A percentile compares a stretch with the other conserved stretches of the same genome.
Evolutionary conservation across 768 basidiomycete genomes (phyloP).

Genomic region (Hemileccinum rubropunctum): DNA sequence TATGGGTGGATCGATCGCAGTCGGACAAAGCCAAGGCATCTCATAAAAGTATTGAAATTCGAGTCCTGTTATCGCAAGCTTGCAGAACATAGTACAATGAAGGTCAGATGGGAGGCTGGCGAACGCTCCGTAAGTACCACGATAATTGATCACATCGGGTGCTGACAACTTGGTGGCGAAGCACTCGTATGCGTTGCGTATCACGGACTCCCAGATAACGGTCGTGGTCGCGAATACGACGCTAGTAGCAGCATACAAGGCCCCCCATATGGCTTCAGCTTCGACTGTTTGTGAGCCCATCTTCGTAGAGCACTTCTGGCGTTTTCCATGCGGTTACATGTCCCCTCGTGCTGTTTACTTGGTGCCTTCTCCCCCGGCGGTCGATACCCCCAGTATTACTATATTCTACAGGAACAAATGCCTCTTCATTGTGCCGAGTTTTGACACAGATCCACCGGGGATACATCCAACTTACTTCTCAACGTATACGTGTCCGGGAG

Average conservation of each 20-base stretch:
- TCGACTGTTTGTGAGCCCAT: background rate
- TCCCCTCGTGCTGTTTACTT: constrained; percentile 7
- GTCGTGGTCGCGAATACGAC: constrained; percentile 2
- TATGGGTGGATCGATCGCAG: constrained; percentile 9
- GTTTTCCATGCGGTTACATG: constrained; percentile 8
- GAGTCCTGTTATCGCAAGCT: background rate
- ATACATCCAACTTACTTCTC: constrained; percentile 13
- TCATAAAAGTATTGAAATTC: constrained; percentile 1
- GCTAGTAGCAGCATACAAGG: constrained; percentile 5
- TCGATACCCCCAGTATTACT: constrained; percentile 6
- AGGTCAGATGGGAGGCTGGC: background rate
- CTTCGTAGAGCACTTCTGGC: constrained; percentile 3
- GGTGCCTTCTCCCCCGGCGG: constrained; percentile 9
- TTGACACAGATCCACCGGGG: constrained; percentile 7
- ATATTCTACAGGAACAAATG: constrained; percentile 9
- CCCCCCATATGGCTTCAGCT: background rate
- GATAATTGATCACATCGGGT: background rate
- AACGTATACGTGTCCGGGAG: constrained; percentile 7
- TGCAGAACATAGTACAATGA: background rate
- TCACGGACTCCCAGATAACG: constrained; percentile 7
- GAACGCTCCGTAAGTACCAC: background rate
- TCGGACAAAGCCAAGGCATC: background rate
- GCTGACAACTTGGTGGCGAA: background rate
- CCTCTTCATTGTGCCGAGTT: constrained; percentile 9
- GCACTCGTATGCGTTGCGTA: constrained; percentile 8